Conservation (phyloP, 495 filamentous ascomycete genomes). For the Rostrohypoxylon terebratum region DNA sequence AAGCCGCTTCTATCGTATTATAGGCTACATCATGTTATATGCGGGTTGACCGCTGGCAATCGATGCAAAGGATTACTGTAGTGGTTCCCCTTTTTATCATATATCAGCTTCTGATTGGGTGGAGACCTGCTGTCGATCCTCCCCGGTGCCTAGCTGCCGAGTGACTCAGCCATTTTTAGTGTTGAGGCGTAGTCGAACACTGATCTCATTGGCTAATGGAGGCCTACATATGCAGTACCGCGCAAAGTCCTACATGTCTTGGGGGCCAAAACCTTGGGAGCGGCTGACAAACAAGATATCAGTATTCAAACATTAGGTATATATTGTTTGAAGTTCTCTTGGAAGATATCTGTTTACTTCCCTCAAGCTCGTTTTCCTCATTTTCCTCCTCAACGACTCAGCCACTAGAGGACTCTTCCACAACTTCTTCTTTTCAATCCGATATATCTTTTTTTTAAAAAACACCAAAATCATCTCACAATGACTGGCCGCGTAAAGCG, state of each 20-base stretch:
- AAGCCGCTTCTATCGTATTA: neutral
- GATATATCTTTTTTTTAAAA: neutral
- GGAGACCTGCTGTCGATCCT: neutral
- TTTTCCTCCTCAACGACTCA: too few species aligned
- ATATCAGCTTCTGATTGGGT: conserved; percentile 15
- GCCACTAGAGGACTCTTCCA: neutral
- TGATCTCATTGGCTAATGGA: conserved; percentile 6
- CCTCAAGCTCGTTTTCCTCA: neutral
- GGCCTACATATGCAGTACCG: neutral
- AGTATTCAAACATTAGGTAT: neutral
- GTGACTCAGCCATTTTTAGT: conserved; percentile 28
- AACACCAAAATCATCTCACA: neutral
- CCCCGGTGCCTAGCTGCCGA: conserved; percentile 12
- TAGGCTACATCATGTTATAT: neutral
- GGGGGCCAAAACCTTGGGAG: neutral
- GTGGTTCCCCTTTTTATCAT: neutral
- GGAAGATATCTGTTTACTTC: neutral
- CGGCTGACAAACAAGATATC: neutral
- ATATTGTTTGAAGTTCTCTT: neutral
- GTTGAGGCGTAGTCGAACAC: neutral
- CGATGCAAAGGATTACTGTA: neutral
- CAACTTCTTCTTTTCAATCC: neutral
- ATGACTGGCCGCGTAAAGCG: conserved; percentile 31
- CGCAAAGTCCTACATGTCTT: neutral
- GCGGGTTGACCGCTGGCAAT: neutral